Base-by-base conservation (phyloP, 306 rosid species). In the Psophocarpus tetragonolobus region DNA sequence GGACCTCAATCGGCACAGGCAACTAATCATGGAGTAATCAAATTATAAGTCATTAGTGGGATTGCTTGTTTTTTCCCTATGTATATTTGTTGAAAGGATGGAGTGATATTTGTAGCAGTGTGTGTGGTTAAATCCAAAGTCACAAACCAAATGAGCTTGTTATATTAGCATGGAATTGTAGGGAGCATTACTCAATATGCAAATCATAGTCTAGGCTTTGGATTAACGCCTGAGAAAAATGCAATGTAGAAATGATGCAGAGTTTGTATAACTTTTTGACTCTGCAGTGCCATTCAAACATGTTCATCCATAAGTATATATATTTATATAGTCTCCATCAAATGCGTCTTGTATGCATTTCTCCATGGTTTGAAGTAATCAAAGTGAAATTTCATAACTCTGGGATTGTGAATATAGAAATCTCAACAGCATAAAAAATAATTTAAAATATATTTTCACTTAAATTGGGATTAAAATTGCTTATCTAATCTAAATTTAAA, bases 1-100 rank as follows among this genome's bases (percentile, higher is more conserved):
- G 61, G 99, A 93, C 75, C 91, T 96, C 12, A 82, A 77, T 76
- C 97, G 99, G 50, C 97, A 96, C 12, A 88, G 90, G 89, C 89
- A 92, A 68, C 86, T 96, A 21, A 73, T 90, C 50, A 77, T 92
- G 96, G 99, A 93, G 85, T 93, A 81, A 88, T 69, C 44, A 2
- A 18, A 13, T 20, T 36, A 64, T 44, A 38, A 38, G 12, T 30
- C 23, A 1, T 33, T 73, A n/a, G 80, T 66, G 81, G 63, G 41
- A 38, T 74, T 64, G 42, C 30, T 63, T 75, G 60, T 36, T 53
- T 45, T 51, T 38, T 27, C 58, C 24, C 27, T 8, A 53, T 53
- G 74, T 71, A 29, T 64, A 26, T 45, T 27, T 77, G 66, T 62
- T 70, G 81, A 63, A 42, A 47, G 74, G 75, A 29, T 83, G 79